A percentile compares a stretch with the other conserved stretches of the same genome.
These are phyloP conservation scores for Coniochaeta sp. DNA, from an alignment of 2,329 filamentous ascomycete genomes.

Conservation along the genomic window DNA sequence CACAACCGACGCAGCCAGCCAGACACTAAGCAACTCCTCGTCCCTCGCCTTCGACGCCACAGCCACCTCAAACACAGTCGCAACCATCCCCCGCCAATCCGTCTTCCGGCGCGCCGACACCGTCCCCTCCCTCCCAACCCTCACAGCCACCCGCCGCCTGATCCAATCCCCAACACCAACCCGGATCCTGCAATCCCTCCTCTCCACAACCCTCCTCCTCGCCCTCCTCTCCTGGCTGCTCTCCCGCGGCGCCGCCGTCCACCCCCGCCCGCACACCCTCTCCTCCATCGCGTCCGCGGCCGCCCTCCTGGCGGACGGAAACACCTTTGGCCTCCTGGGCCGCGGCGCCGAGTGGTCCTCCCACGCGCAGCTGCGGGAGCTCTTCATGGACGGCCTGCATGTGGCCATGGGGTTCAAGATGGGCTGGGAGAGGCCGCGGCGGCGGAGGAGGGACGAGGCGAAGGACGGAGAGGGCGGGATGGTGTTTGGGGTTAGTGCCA, in stretches of 20 bases:
- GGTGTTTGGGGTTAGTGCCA: conserved; percentile 12
- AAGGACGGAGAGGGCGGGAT: not conserved
- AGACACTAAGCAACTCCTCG: conserved; percentile 1
- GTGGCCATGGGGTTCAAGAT: conserved; percentile 17
- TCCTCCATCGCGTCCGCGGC: conserved; percentile 28
- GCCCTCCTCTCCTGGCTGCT: conserved; percentile 16
- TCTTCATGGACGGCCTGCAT: conserved; percentile 15
- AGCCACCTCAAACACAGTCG: conserved; percentile 5
- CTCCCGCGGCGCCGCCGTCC: conserved; percentile 18
- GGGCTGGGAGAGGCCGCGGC: conserved; percentile 12
- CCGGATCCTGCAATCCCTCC: conserved; percentile 23
- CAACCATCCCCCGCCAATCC: conserved; percentile 2
- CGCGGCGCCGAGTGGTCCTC: conserved; percentile 18
- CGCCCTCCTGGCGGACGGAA: conserved; percentile 27
- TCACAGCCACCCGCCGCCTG: conserved; percentile 2
- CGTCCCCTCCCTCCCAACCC: not conserved
- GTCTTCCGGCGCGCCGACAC: conserved; percentile 2
- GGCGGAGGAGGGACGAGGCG: not conserved
- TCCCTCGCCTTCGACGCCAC: conserved; percentile 7
- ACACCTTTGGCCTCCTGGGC: conserved; percentile 21
- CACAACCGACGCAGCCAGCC: not conserved
- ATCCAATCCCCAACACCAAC: conserved; percentile 24
- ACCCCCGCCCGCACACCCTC: conserved; percentile 20
- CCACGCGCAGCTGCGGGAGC: conserved; percentile 8
- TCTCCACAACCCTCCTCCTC: conserved; percentile 11